Evolutionary conservation across 768 basidiomycete genomes (phyloP).

Genomic region (Hygrocybe punicea): DNA sequence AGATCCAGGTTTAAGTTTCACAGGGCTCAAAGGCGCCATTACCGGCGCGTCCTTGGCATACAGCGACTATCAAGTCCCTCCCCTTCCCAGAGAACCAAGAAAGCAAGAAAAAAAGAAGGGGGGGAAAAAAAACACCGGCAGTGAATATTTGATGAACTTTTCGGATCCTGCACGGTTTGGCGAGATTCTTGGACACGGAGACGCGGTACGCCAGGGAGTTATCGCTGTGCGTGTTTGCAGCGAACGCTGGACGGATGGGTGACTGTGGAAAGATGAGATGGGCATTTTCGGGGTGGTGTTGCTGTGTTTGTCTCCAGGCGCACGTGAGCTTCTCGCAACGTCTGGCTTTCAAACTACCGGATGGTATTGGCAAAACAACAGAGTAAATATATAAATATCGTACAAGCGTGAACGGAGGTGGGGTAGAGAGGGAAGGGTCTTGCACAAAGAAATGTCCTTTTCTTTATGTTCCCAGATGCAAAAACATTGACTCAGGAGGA

Average conservation of each 20-base stretch:
- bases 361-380: not conserved
- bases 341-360: too few relatives aligned
- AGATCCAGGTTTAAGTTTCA: not conserved
- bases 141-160: conserved; percentile 48
- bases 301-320: not conserved
- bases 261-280: not conserved
- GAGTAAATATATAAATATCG: not conserved
- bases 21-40: not conserved
- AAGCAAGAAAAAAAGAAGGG: not conserved
- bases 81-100: too few relatives aligned
- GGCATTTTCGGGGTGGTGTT: conserved; percentile 6
- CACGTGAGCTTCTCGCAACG: not conserved
- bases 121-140: conserved; percentile 2
- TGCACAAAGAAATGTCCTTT: too few relatives aligned
- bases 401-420: too few relatives aligned
- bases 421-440: too few relatives aligned
- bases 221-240: not conserved
- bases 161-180: conserved; percentile 61
- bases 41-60: not conserved
- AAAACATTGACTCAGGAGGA: too few relatives aligned
- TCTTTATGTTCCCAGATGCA: too few relatives aligned
- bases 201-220: not conserved
- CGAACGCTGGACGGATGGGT: not conserved
- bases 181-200: conserved; percentile 53
- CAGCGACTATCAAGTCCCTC: not conserved